Conservation (phyloP, 2,329 filamentous ascomycete genomes). For the Fusarium verrucosum region DNA sequence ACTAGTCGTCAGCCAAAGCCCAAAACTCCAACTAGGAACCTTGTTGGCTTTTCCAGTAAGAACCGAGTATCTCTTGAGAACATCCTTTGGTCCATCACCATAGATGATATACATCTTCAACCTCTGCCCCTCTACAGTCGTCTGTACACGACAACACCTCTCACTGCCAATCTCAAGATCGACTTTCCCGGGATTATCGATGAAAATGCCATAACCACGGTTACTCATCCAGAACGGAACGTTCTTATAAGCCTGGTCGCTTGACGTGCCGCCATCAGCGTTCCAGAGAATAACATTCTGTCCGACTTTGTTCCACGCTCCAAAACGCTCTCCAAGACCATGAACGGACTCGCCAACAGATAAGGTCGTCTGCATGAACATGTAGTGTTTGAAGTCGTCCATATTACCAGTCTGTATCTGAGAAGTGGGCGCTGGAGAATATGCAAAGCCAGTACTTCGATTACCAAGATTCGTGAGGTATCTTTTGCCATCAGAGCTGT, state of each 20-base stretch:
- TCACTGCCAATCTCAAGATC: conserved; percentile 80
- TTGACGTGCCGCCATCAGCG: conserved; percentile 71
- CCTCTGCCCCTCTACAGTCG: conserved; percentile 72
- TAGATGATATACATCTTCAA: conserved; percentile 80
- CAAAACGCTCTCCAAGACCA: conserved; percentile 80
- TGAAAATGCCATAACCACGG: conserved; percentile 79
- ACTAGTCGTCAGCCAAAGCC: conserved; percentile 79
- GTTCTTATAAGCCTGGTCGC: conserved; percentile 78
- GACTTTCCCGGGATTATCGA: conserved; percentile 74
- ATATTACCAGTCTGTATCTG: conserved; percentile 50
- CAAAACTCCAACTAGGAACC: conserved; percentile 78
- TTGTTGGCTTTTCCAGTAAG: conserved; percentile 72
- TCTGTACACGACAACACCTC: conserved; percentile 75
- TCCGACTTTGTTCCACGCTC: conserved; percentile 79
- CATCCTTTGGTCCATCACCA: conserved; percentile 75
- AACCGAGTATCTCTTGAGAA: conserved; percentile 71
- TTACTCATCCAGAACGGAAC: conserved; percentile 75
- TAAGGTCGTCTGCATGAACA: conserved; percentile 65
- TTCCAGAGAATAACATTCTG: conserved; percentile 74
- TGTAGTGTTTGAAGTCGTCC: conserved; percentile 61
- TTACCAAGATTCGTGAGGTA: conserved; percentile 52
- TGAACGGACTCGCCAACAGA: conserved; percentile 73
- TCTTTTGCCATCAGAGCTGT: conserved; percentile 50
- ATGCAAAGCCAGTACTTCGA: conserved; percentile 53
- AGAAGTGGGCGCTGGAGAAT: conserved; percentile 47